Base-by-base conservation (phyloP, 257 asterid species). In the Plantago major region DNA sequence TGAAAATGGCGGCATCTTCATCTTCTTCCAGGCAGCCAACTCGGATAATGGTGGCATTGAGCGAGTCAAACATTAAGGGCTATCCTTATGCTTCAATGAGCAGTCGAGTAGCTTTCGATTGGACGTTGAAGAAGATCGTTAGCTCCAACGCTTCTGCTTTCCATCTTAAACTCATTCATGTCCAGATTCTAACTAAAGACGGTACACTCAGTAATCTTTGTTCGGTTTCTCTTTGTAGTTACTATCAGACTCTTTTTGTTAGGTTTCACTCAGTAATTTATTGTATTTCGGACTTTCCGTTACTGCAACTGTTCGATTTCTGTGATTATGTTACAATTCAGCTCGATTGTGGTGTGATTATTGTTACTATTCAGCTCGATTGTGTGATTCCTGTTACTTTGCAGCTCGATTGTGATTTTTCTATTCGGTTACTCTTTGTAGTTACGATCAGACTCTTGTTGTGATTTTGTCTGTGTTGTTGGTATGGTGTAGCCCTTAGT, bases 81-180 rank as follows among this genome's bases (percentile, higher is more conserved):
- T 90, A 90, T 59, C 97, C 97, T 3, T 82, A 82, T 66, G 79
- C 97, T 9, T 87, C 97, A 10, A 84, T 90, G 42, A 90, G 97
- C 77, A 78, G 95, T 51, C 79, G 67, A 67, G 88, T 87, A 50
- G 97, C 97, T 12, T 90, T 90, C 67, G 90, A 87, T 1, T 90
- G 97, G 97, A 80, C 88, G 69, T 58, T 90, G 71, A 78, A 72
- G 60, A 90, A 90, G 73, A 76, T 90, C 67, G 60, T 87, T 56
- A 90, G 96, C 62, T 59, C 82, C 58, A 87, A 90, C 67, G 75
- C 87, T 46, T 60, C 80, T 73, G 92, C 47, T 38, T 90, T 87
- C 81, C 83, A 81, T 50, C 77, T 90, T 42, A 78, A 83, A 16
- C 71, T 90, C 55, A 76, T 87, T 61, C 97, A 90, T 64, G 96